These are phyloP conservation scores for Durotheca rogersii DNA, from an alignment of 495 filamentous ascomycete genomes.

Conservation along the genomic window DNA sequence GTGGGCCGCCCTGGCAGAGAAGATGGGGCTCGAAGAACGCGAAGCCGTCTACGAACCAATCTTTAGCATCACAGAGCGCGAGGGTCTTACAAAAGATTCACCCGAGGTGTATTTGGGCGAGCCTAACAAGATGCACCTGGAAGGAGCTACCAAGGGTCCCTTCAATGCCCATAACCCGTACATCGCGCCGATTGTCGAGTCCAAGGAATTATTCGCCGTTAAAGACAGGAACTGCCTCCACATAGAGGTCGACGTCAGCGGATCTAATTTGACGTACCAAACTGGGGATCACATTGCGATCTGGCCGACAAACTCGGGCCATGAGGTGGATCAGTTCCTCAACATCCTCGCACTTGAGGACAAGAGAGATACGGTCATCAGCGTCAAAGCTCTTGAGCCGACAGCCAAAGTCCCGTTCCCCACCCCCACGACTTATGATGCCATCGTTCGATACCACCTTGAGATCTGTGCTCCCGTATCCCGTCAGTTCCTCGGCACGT, in stretches of 20 bases:
- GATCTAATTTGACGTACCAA: constrained; percentile 84
- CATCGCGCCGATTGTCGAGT: constrained; percentile 90
- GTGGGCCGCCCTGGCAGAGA: constrained; percentile 81
- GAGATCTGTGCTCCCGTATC: constrained; percentile 95
- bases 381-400: constrained; percentile 87
- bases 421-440: constrained; percentile 94
- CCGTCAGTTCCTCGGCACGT: constrained; percentile 85
- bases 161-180: constrained; percentile 97
- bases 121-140: constrained; percentile 92
- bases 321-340: constrained; percentile 89
- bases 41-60: constrained; percentile 95
- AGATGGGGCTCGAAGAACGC: constrained; percentile 88
- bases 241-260: constrained; percentile 90
- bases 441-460: constrained; percentile 92
- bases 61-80: constrained; percentile 78
- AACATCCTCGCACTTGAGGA: constrained; percentile 69
- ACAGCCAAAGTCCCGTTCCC: constrained; percentile 98
- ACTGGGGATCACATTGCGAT: constrained; percentile 97
- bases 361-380: constrained; percentile 83
- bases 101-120: constrained; percentile 92
- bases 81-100: constrained; percentile 71
- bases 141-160: constrained; percentile 80
- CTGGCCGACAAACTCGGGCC: constrained; percentile 95
- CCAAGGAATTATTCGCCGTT: constrained; percentile 84
- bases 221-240: constrained; percentile 95